These are phyloP conservation scores for Umbelopsis vinacea DNA, from an alignment of 192 early-diverging fungal species.

Conservation along the genomic window DNA sequence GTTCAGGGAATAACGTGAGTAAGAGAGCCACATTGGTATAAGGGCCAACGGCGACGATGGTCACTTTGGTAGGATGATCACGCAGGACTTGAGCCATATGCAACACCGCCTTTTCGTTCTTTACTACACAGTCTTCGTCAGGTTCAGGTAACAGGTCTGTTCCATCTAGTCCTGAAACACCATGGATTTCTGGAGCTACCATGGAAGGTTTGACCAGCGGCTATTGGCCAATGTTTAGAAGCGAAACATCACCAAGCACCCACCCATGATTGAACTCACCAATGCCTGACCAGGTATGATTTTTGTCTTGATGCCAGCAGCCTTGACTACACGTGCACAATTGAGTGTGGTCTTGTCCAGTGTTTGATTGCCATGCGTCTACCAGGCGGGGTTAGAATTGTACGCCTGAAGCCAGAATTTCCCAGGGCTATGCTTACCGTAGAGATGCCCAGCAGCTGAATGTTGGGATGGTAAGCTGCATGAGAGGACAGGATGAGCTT, in stretches of 20 bases:
- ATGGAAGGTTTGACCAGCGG: constrained; percentile 22
- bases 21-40: constrained; percentile 52
- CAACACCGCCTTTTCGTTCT: constrained; percentile 24
- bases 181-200: constrained; percentile 25
- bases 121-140: constrained; percentile 7
- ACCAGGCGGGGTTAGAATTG: constrained; percentile 4
- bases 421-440: constrained; percentile 19
- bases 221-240: not conserved
- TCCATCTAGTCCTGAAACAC: constrained; percentile 30
- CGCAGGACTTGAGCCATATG: constrained; percentile 25
- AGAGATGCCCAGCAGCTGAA: constrained; percentile 30
- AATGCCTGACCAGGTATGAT: constrained; percentile 23
- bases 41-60: constrained; percentile 49
- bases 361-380: constrained; percentile 31
- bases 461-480: constrained; percentile 24
- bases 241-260: too few relatives aligned
- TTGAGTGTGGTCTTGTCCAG: constrained; percentile 27
- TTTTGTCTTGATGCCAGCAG: constrained; percentile 25
- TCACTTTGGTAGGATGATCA: constrained; percentile 20
- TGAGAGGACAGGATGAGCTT: not conserved
- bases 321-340: constrained; percentile 27
- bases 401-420: not conserved
- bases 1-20: constrained; percentile 47
- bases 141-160: constrained; percentile 11
- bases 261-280: not conserved